phyloP scores from a whole-genome alignment of 2,329 filamentous ascomycete genomes.

The Aspergillus puulaauensis region DNA sequence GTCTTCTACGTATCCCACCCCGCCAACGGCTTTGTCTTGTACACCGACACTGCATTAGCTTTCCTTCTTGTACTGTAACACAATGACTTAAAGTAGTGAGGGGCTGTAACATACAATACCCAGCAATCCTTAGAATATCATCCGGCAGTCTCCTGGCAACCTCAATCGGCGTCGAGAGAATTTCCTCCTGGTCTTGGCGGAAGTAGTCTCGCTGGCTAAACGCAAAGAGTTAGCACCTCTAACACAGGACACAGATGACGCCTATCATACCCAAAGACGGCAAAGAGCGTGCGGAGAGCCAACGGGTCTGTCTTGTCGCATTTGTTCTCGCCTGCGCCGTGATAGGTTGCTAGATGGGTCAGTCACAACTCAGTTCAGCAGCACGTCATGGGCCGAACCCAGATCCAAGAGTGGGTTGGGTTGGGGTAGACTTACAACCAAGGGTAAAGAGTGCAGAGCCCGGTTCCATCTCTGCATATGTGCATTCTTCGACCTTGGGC shows the following conservation, averaged over 20 bases:
- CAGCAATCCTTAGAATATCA: conserved; percentile 4
- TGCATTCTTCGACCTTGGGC: conserved; percentile 5
- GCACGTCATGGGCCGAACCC: too few relatives aligned
- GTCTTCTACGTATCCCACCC: conserved; percentile 8
- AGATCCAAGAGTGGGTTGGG: too few relatives aligned
- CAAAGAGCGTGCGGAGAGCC: conserved; percentile 2
- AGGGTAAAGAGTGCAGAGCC: conserved; percentile 5
- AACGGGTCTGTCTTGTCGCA: conserved; percentile 1
- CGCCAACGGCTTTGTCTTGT: conserved; percentile 4
- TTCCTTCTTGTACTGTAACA: background rate
- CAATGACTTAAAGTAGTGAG: background rate
- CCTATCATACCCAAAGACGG: conserved; percentile 1
- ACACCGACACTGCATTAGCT: background rate
- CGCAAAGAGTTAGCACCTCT: background rate
- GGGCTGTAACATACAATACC: background rate
- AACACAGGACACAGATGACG: background rate
- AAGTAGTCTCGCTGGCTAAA: conserved; percentile 3
- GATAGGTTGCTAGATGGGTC: background rate
- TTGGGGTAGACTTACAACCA: background rate
- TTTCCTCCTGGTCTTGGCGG: conserved; percentile 4
- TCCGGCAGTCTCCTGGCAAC: background rate
- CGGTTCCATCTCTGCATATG: conserved; percentile 8
- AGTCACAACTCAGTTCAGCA: background rate
- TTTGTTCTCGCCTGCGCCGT: conserved; percentile 5
- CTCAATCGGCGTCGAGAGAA: conserved; percentile 2